Evolutionary conservation across 139 green algal species (phyloP), one percentile per base, ranked within the genome.

Genomic region (Micractinium conductrix): DNA sequence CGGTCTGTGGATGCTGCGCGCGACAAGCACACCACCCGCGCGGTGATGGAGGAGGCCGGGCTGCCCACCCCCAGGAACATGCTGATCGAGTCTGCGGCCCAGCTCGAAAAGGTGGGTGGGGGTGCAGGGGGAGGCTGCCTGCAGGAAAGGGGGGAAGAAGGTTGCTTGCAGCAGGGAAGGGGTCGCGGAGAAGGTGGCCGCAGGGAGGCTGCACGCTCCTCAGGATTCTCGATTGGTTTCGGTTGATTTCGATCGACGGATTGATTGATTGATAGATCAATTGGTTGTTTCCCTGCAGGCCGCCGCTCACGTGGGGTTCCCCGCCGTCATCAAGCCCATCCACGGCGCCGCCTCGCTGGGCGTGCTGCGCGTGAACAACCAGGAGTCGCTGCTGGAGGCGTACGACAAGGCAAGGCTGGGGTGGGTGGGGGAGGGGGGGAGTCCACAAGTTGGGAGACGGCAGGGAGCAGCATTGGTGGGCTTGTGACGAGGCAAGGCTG

Each of bases 271-370:
- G n/a, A n/a, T n/a, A n/a, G n/a, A n/a, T n/a, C 53, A 58, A 70
- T 70, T 30, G 2, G 12, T 2, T 7, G 17, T 40, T 71, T 37
- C 0, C 37, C 16, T 78, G 74, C 87, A 85, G 80, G 83, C 87
- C 24, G 78, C 87, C 1, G 84, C 83, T 2, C 88, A 94, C 60
- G 94, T 97, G 33, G 93, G 94, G 72, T 97, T 95, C 89, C 94
- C 94, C 26, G 87, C 92, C 1, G 95, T 98, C 22, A 97, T 98
- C 91, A 98, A 98, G 90, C 95, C 95, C 78, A 94, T 97, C 75
- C 92, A 89, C 73, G 95, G 95, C 26, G 95, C 95, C 1, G 95
- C 95, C 24, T 96, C 92, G 74, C 94, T 98, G 73, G 95, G 95
- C 7, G 95, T 98, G 30, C 93, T 98, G 17, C 91, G 93, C 17